Evolutionary conservation across 2,329 filamentous ascomycete species (phyloP), one percentile per base, ranked within the genome.

Genomic region (Arthrobotrys iridis): DNA sequence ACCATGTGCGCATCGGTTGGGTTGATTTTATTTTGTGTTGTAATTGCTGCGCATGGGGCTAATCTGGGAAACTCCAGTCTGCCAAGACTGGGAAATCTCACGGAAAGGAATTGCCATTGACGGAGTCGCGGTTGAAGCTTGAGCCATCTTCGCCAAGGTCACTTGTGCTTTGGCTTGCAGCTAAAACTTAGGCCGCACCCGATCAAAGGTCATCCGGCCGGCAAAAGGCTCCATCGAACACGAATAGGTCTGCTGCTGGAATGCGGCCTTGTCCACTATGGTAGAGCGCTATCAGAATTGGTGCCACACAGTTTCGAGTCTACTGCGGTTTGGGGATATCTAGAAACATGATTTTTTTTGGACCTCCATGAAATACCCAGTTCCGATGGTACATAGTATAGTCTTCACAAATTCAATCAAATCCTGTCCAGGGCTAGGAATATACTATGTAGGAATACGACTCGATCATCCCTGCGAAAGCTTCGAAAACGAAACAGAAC

Each of bases 151-250:
- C 15, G 60, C 60, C 63, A 58, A 67, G 50, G 15, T 8, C 20
- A 22, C 15, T 33, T 41, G 63, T 67, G 63, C 28, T 59, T 48
- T 58, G 52, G 63, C 63, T 67, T 66, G 62, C 62, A 66, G 35
- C 24, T 22, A 55, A 50, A 52, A 18, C 28, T 15, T 15, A 52
- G 20, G 50, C 50, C 50, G 50, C 50, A 24, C 50, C 37, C 30
- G 30, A 55, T 22, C 48, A 55, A 50, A 33, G 30, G 33, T 22
- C 37, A 11, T 15, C 13, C 15, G 18, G 11, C 4, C 4, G 37
- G 5, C 28, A 33, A 5, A 4, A 22, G 11, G 15, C 15, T n/a
- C 28, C 7, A 2, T 1, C 30, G 3, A 13, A 24, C n/a, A 7
- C 50, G 18, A 18, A 7, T 37, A 13, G 50, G 28, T 13, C 11